Base-by-base conservation (phyloP, 257 asterid species). In the Solanum sitiens region DNA sequence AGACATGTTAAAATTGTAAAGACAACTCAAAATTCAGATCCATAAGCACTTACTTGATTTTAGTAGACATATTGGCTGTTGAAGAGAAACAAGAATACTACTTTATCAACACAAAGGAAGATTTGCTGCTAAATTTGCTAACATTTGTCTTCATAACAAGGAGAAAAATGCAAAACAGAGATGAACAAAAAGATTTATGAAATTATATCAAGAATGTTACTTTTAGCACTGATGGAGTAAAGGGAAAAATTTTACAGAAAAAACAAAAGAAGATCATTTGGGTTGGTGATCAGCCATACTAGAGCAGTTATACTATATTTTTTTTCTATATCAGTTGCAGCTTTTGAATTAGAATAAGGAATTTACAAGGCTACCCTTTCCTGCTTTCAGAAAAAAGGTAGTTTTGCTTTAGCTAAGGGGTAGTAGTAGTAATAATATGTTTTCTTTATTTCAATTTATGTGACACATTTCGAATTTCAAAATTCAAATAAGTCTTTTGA, bases 31-130 rank as follows among this genome's bases (percentile, higher is more conserved):
- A 70, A 35, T 42, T 86, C 25, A 33, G 83, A 82, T 86, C 90
- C 91, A 15, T 87, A 59, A n/a, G 13, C 47, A 91, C 98, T 94
- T 88, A 96, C 99, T 90, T 96, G 92, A 98, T 86, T 91, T 94
- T 95, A 88, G 94, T 79, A 90, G 98, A 91, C 98, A 96, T 95
- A 90, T 56, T 83, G 90, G 18, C 25, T 14, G 84, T 35, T 37
- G 84, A 82, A 21, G 76, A 79, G 3, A 39, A 45, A 80, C 85
- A 83, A 86, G 45, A 80, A 86, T 59, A 65, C 73, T 45, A 53
- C 37, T 86, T 37, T 59, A 37, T 42, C 75, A 86, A 50, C 42
- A 44, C n/a, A 74, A 37, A 14, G 67, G 15, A 27, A 76, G 18
- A 15, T 35, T 80, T 61, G 79, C 53, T 88, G 73, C 83, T 84